Evolutionary conservation across 768 basidiomycete genomes (phyloP).

Genomic region (Trichaptum fuscoviolaceum): DNA sequence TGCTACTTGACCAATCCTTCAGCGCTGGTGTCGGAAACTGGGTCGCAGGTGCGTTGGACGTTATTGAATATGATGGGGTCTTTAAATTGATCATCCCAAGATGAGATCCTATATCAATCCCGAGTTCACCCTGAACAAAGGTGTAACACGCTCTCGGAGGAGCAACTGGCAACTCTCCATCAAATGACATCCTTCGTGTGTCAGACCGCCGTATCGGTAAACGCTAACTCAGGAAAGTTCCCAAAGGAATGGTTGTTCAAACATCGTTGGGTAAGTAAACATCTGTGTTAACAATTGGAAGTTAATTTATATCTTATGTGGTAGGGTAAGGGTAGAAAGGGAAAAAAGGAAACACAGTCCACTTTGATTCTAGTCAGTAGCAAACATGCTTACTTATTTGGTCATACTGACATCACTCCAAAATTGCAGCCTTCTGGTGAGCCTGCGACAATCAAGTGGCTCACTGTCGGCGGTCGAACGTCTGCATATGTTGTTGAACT

Average conservation of each 20-base stretch:
- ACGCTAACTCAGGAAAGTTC: slow-evolving; percentile 66
- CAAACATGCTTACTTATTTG: background rate
- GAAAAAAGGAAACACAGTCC: slow-evolving; percentile 19
- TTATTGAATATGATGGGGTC: slow-evolving; percentile 8
- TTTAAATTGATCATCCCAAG: slow-evolving; percentile 24
- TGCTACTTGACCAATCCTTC: slow-evolving; percentile 77
- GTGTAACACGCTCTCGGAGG: slow-evolving; percentile 46
- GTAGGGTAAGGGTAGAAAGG: slow-evolving; percentile 57
- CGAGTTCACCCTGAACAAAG: slow-evolving; percentile 68
- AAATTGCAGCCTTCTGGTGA: slow-evolving; percentile 55
- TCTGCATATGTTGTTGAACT: slow-evolving; percentile 67
- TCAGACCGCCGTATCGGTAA: slow-evolving; percentile 53
- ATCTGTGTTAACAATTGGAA: background rate
- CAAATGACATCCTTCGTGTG: slow-evolving; percentile 51
- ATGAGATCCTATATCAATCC: slow-evolving; percentile 73
- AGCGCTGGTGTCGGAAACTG: slow-evolving; percentile 81
- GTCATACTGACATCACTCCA: background rate
- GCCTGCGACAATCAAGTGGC: slow-evolving; percentile 68
- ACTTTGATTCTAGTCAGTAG: slow-evolving; percentile 41
- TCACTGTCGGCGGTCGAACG: slow-evolving; percentile 73
- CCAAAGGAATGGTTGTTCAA: slow-evolving; percentile 65
- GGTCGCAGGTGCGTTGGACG: slow-evolving; percentile 54
- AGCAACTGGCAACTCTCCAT: slow-evolving; percentile 47
- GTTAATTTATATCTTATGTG: slow-evolving; percentile 14
- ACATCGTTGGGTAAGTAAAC: slow-evolving; percentile 55